Base-by-base conservation (phyloP, 2,329 filamentous ascomycete genomes). In the Zarea fungicola region DNA sequence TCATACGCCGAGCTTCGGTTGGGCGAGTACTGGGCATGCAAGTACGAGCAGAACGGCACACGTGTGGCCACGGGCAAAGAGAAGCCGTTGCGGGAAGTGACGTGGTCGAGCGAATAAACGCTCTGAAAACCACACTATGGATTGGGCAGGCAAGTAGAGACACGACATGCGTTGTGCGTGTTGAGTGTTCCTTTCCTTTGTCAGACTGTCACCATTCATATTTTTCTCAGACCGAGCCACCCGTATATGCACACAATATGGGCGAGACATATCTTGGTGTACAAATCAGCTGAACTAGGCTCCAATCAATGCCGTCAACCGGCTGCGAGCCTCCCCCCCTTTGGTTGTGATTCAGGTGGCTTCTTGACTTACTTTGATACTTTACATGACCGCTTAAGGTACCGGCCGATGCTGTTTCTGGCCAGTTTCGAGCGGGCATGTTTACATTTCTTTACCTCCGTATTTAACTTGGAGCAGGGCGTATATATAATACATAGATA, bases 11-110 rank as follows among this genome's bases (percentile, higher is more conserved):
- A 96, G 66, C 69, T 85, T 14, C 78, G 93, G 48, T 73, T 99
- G 6, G 84, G 87, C 43, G 93, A 97, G 71, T 97, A 96, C 69
- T 95, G 85, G 79, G 89, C 85, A 4, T 96, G 89, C 89, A 88
- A 91, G 63, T 83, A 77, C 39, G 87, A 92, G 65, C 68, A 72
- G 19, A 79, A 85, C 50, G 86, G 85, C 7, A 80, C 74, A 52
- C 77, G 87, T 40, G 60, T 58, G 19, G 63, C 62, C 3, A 56
- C 65, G 5, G 73, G 70, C n/a, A 74, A 77, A 56, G 79, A 87
- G 53, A 77, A 83, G 70, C 80, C 88, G 1, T 64, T 93, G 48
- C 77, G 92, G 46, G 92, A 97, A 69, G 76, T 76, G 65, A 78
- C 87, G 58, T 97, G 92, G 92, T 81, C 84, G 23, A 60, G 61